Conservation (phyloP, 495 filamentous ascomycete species). For the Aspergillus sclerotioniger region DNA sequence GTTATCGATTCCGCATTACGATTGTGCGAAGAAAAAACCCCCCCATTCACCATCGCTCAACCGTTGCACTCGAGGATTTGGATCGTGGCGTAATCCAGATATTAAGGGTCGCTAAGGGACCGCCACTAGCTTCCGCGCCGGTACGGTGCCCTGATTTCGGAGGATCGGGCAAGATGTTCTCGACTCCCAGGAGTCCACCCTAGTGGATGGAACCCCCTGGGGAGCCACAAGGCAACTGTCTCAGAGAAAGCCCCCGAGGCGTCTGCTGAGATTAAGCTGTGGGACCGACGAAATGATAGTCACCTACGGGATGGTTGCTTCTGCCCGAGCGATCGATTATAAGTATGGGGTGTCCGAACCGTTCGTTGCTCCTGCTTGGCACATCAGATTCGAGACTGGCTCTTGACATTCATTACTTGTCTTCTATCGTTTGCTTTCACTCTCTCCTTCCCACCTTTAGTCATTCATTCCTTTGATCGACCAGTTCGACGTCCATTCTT, state of each 20-base stretch:
- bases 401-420: conserved; percentile 7
- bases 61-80: background rate
- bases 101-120: background rate
- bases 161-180: conserved; percentile 3
- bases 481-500: conserved; percentile 5
- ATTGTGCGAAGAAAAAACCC: background rate
- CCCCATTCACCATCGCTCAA: background rate
- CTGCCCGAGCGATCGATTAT: background rate
- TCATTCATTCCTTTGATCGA: conserved; percentile 3
- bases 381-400: conserved; percentile 5
- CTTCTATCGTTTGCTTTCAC: conserved; percentile 1
- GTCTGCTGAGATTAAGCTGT: conserved; percentile 1
- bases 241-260: conserved; percentile 2
- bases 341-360: background rate
- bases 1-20: too few relatives aligned
- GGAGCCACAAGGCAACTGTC: background rate
- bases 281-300: background rate
- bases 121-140: conserved; percentile 5
- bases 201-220: background rate
- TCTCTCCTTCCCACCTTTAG: background rate
- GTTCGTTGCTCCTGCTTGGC: conserved; percentile 5
- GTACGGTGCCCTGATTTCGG: background rate
- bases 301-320: background rate
- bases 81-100: background rate
- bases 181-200: conserved; percentile 4